Evolutionary conservation across 257 asterid genomes (phyloP), one percentile per base, ranked within the genome.

Genomic region (Scutellaria galericulata): DNA sequence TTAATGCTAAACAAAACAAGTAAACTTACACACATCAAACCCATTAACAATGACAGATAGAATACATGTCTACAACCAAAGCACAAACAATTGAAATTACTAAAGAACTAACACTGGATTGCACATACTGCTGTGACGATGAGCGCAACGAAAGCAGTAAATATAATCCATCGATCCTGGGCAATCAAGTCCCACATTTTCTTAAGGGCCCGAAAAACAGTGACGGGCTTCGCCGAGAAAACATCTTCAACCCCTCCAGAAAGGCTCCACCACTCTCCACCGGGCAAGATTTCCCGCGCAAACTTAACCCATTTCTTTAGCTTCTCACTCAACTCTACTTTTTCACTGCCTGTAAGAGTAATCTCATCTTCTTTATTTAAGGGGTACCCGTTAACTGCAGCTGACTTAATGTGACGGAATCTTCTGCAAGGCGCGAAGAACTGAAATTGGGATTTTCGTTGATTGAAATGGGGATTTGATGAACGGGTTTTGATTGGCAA

Each of bases 221-320:
- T 94, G n/a, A 90, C 96, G 45, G 99, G 98, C 81, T 89, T 87
- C 15, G 99, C 90, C 11, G 79, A 66, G 60, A 79, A 31, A n/a
- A 67, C 86, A 65, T 75, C 83, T 13, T 76, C 91, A 15, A 81
- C 75, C 63, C 75, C 87, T 55, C 85, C 96, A 12, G 96, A 79
- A 54, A 93, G 87, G 81, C 83, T 79, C 99, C 98, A 91, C 97
- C 97, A 94, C 39, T 83, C 85, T 51, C 99, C 99, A 41, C 97
- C 98, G 9, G 99, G 97, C 58, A 88, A 72, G 42, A 85, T 7
- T 27, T 75, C 81, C 72, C 83, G 74, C 55, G 77, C 76, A 31
- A 84, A 78, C 44, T 79, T 76, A 57, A 84, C 75, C 96, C 94
- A 87, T 77, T 74, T 85, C 79, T 64, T 79, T 31, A 90, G 59